Conservation (phyloP, 352 stramenopile species). For the Elongisporangium senticosum region DNA sequence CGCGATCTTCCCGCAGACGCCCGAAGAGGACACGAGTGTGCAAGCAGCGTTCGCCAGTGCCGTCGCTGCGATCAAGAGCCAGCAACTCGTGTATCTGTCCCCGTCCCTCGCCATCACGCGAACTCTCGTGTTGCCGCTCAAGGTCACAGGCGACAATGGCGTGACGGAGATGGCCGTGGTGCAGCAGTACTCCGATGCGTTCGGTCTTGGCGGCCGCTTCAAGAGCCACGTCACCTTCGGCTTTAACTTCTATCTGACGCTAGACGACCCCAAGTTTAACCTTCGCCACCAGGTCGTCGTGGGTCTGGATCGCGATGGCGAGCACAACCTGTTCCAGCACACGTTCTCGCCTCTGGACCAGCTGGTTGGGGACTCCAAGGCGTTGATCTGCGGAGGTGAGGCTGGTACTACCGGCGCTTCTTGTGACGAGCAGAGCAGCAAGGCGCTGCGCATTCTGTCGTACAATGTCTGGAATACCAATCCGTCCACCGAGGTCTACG, state of each 20-base stretch:
- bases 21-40: slow-evolving; percentile 30
- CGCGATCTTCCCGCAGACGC: slow-evolving; percentile 21
- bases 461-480: slow-evolving; percentile 92
- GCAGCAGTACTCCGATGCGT: slow-evolving; percentile 32
- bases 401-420: neutral
- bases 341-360: slow-evolving; percentile 31
- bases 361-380: slow-evolving; percentile 10
- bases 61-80: slow-evolving; percentile 27
- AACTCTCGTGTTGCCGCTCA: slow-evolving; percentile 38
- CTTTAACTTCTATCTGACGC: slow-evolving; percentile 61
- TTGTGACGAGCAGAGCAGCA: neutral
- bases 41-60: slow-evolving; percentile 39
- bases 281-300: slow-evolving; percentile 57
- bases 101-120: slow-evolving; percentile 20
- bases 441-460: slow-evolving; percentile 59
- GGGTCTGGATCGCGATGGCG: slow-evolving; percentile 59
- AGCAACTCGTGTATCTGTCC: slow-evolving; percentile 35
- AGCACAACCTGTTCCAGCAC: slow-evolving; percentile 72
- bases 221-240: slow-evolving; percentile 66
- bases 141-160: slow-evolving; percentile 65
- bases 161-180: slow-evolving; percentile 61
- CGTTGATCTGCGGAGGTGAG: slow-evolving; percentile 10
- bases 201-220: slow-evolving; percentile 34
- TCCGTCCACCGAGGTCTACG: slow-evolving; percentile 63
- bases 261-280: slow-evolving; percentile 52